A percentile compares a stretch with the other conserved stretches of the same genome.
Conservation (phyloP, 495 filamentous ascomycete genomes). For the Filosporella fistucella region DNA sequence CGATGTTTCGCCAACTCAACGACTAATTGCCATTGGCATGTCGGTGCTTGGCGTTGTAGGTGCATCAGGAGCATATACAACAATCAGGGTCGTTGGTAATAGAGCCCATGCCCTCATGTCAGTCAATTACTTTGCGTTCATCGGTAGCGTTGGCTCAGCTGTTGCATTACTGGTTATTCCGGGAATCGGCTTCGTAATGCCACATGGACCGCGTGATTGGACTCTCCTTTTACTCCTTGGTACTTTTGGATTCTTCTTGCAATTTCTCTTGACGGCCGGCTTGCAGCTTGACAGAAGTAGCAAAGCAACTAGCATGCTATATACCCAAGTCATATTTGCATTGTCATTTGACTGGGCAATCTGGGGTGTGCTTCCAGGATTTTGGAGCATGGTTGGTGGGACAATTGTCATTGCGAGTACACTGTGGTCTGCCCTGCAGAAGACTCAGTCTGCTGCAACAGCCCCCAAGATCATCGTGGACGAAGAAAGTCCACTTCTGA, state of each 20-base stretch:
- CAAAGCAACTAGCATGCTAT: constrained; percentile 77
- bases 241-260: constrained; percentile 68
- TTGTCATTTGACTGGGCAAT: constrained; percentile 68
- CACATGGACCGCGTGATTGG: constrained; percentile 59
- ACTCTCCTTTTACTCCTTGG: constrained; percentile 59
- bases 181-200: constrained; percentile 54
- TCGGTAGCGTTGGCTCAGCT: constrained; percentile 53
- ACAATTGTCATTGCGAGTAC: constrained; percentile 67
- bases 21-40: constrained; percentile 60
- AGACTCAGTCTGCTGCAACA: constrained; percentile 22
- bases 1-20: constrained; percentile 48
- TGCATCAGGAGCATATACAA: constrained; percentile 65
- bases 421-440: constrained; percentile 63
- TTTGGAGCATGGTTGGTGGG: constrained; percentile 60
- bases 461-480: constrained; percentile 16
- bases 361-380: constrained; percentile 64
- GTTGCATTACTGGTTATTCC: constrained; percentile 28
- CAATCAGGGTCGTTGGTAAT: constrained; percentile 72
- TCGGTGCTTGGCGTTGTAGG: constrained; percentile 70
- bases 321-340: constrained; percentile 80
- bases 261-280: constrained; percentile 74
- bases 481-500: constrained; percentile 32
- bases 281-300: constrained; percentile 59
- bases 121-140: constrained; percentile 72
- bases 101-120: constrained; percentile 73